Base-by-base conservation (phyloP, 352 stramenopile species). In the Phytophthora fragariae region DNA sequence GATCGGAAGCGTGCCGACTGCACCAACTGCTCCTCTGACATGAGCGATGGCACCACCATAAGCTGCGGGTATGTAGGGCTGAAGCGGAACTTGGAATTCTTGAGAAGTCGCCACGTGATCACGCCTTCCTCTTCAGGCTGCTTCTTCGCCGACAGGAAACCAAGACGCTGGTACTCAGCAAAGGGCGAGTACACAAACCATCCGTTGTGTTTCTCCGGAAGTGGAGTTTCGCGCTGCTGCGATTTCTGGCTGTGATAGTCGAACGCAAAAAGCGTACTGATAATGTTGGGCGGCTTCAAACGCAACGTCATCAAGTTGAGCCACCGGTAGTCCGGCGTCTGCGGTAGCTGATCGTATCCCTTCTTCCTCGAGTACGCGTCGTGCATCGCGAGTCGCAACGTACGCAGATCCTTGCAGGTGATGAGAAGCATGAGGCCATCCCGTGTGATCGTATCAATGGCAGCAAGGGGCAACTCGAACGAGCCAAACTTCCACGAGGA, bases 51-150 rank as follows among this genome's bases (percentile, higher is more conserved):
- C 24, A 99, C 97, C 11, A 98, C 89, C 81, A 99, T 92, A 15
- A 98, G 85, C 53, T 93, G 90, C 4, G 98, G 98, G 75, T 99
- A 99, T 24, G 96, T 98, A 12, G 90, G 84, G 63, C 93, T 98
- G 68, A 99, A 91, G 44, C 83, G 84, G 77, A 97, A 98, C 72
- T 94, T 95, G 63, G 85, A 94, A 62, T 97, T 97, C 75, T 96
- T 96, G 17, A 97, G 80, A 61, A 96, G 70, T 35, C 92, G 76
- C 93, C 93, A 98, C 21, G 85, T 86, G 37, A 93, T 87, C 49
- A 76, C 60, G 1, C 66, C 73, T 56, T 75, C 75, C 44, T 79
- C 71, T 54, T 79, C 70, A 1, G 41, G 59, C 33, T 73, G 68
- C n/a, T 76, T 85, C 65, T 79, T 82, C 1, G 76, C 63, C 8